Base-by-base conservation (phyloP, 2,329 filamentous ascomycete species). In the Aspergillus pseudonomiae region DNA sequence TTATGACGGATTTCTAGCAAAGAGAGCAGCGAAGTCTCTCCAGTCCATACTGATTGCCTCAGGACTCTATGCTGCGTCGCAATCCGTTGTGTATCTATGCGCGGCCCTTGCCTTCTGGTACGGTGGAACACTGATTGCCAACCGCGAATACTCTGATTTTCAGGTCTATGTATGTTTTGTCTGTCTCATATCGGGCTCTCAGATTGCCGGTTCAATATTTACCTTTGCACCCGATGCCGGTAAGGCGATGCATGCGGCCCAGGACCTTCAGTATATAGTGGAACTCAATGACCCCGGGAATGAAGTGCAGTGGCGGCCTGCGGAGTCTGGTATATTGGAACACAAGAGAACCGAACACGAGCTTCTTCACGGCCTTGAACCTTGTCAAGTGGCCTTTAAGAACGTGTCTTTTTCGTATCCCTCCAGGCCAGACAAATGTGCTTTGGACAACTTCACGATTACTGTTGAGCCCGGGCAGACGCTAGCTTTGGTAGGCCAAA, bases 161-260 rank as follows among this genome's bases (percentile, higher is more conserved):
- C 55, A 57, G 36, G 34, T 57, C 19, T 57, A 41, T 57, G 39
- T 57, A n/a, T 57, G 55, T 21, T 57, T 41, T 43, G 39, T 43
- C 21, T 24, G 34, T 30, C 34, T 57, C 11, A 57, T 57, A 28
- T 39, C 55, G 34, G 55, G 55, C 34, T 57, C 55, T n/a, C 39
- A 57, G 7, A 41, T 43, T 11, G 55, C 55, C 34, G 55, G 55
- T 30, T 39, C 55, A 11, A 60, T 60, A n/a, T 52, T 60, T 30
- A 43, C 58, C 9, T 60, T 53, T 53, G 57, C 57, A 10, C 57
- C 57, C 19, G 58, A 60, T 32, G 30, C 48, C 26, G 48, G 46
- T 34, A 53, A 52, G 55, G 55, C 55, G 19, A 57, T 41, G 21
- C 21, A 24, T 26, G 55, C 55, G 26, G 39, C 34, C 21, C 34